Base-by-base conservation (phyloP, 2,329 filamentous ascomycete genomes). In the Xylaria sp. region DNA sequence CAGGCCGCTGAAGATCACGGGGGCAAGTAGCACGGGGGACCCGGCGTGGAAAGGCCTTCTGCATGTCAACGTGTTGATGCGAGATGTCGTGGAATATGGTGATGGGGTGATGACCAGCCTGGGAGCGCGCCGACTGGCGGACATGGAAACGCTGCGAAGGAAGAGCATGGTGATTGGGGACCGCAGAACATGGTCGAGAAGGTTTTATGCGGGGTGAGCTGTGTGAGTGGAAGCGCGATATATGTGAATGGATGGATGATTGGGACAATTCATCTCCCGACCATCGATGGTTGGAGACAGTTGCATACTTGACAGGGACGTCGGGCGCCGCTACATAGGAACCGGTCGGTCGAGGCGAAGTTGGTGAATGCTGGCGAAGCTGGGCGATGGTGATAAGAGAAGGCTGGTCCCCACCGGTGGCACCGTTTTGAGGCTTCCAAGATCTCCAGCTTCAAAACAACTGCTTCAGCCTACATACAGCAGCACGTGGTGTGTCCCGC, bases 1-100 rank as follows among this genome's bases (percentile, higher is more conserved):
- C 34, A 92, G 76, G 1, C 87, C 85, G 13, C 76, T 69, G 65
- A 91, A 92, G 40, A 90, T 75, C 6, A 81, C 66, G 0, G 90
- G 90, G 7, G 89, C 86, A 2, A 11, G 8, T 4, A 88, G 72
- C n/a, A 89, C 70, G 11, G 81, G 59, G 16, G 76, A 65, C 48
- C 72, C 65, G 49, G 72, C 59, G 53, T 76, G 73, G 45, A 76
- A 63, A 47, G 52, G 49, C 56, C 71, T 69, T 50, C 41, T 63
- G 49, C 56, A 66, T 55, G 52, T 26, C 29, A 59, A 57, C 42
- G 61, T 46, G 53, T 53, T 47, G 42, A 65, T 56, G 51, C 57
- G 54, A 37, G 51, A 57, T 54, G 51, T 54, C 59, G 60, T 56
- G 54, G 56, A 54, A 45, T 57, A 42, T 44, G 42, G 44, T 59